Conservation (phyloP, 1,284 basidiomycete genomes). For the Apiotrichum porosum region DNA sequence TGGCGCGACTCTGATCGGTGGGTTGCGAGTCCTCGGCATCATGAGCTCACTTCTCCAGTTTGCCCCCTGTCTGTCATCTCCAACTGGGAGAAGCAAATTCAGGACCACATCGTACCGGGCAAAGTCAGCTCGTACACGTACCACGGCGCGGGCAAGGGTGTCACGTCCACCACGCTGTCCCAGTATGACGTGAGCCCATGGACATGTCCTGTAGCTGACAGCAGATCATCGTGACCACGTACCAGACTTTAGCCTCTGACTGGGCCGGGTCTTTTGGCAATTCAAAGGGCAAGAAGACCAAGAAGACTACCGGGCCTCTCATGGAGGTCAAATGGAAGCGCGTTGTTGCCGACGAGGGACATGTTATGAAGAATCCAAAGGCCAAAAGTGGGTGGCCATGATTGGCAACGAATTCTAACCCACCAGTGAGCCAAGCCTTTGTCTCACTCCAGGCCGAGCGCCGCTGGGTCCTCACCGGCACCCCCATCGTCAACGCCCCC, state of each 20-base stretch:
- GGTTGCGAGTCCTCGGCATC: conserved; percentile 18
- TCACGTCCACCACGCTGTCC: conserved; percentile 59
- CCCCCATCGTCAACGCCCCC: conserved; percentile 83
- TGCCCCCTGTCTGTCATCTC: conserved; percentile 79
- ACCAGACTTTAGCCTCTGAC: conserved; percentile 57
- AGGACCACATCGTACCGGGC: conserved; percentile 64
- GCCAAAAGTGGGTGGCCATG: conserved; percentile 58
- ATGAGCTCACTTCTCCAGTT: conserved; percentile 52
- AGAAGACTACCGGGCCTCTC: conserved; percentile 52
- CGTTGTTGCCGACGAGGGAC: conserved; percentile 80
- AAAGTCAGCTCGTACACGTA: conserved; percentile 61
- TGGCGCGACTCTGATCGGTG: conserved; percentile 69
- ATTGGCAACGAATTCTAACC: conserved; percentile 2
- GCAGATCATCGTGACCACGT: conserved; percentile 76
- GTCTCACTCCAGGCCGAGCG: conserved; percentile 64
- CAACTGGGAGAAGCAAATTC: conserved; percentile 86
- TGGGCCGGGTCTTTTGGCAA: conserved; percentile 15
- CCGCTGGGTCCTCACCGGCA: conserved; percentile 60
- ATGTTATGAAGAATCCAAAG: conserved; percentile 74
- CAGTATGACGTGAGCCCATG: conserved; percentile 56
- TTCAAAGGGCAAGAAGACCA: conserved; percentile 30
- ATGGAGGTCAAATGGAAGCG: conserved; percentile 78
- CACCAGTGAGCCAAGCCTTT: conserved; percentile 61
- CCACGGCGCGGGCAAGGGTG: conserved; percentile 58
- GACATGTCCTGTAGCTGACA: not conserved